Evolutionary conservation across 108 stramenopile genomes (phyloP).

Genomic region (Nannochloropsis gaditana): DNA sequence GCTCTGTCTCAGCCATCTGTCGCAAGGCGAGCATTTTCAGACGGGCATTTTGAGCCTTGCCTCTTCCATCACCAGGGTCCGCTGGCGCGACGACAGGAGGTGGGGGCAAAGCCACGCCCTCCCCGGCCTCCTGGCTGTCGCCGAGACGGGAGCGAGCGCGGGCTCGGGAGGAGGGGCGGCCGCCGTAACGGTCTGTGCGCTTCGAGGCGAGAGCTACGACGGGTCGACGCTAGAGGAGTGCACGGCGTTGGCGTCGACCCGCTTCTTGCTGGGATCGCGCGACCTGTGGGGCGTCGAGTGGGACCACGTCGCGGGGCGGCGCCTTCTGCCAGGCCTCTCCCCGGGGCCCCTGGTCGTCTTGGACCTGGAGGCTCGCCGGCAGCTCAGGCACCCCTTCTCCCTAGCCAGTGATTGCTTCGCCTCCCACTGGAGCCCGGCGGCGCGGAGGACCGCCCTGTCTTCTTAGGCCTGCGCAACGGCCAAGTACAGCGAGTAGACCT

Average conservation of each 20-base stretch:
- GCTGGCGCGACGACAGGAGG: background rate
- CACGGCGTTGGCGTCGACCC: background rate
- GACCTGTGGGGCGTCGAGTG: conserved; percentile 6
- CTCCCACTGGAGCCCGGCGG: background rate
- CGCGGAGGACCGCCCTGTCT: background rate
- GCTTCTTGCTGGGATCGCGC: background rate
- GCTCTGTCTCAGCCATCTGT: background rate
- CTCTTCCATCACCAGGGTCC: background rate
- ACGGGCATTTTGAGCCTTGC: background rate
- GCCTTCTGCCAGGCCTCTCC: background rate
- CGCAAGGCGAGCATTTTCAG: background rate
- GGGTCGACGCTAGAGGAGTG: background rate
- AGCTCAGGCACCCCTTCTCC: background rate
- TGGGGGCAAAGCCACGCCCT: background rate
- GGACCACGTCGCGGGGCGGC: background rate
- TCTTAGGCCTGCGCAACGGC: background rate
- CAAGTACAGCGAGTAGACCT: conserved; percentile 6
- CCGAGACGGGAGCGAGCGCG: background rate
- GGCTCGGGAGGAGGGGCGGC: background rate
- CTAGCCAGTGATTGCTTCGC: conserved; percentile 1
- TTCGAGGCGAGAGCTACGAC: background rate
- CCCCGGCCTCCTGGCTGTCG: background rate
- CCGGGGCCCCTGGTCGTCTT: background rate
- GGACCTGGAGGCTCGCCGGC: conserved; percentile 2
- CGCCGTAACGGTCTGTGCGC: background rate